These are phyloP conservation scores for Suillus luteus DNA, from an alignment of 768 basidiomycete species.

Conservation along the genomic window DNA sequence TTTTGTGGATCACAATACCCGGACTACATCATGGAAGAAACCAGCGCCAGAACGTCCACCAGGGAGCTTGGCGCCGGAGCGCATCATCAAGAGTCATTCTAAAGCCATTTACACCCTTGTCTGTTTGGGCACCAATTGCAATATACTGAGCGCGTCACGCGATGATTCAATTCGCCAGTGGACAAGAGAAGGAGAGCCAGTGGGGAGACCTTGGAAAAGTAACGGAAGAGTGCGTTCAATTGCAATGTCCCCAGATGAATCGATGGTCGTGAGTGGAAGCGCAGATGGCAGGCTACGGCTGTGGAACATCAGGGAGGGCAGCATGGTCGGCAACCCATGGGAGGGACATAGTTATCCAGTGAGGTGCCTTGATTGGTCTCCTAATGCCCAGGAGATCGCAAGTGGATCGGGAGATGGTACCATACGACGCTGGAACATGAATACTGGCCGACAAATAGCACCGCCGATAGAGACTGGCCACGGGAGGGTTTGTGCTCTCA, in stretches of 20 bases:
- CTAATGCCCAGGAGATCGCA: background rate
- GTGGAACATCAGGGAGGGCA: background rate
- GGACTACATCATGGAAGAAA: background rate
- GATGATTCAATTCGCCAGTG: background rate
- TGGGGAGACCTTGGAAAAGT: background rate
- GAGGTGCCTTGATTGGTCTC: too few species aligned
- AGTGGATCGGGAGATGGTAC: background rate
- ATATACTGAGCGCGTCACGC: background rate
- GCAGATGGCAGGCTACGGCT: background rate
- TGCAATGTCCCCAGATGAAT: background rate
- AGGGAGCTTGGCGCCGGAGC: background rate
- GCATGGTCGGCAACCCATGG: too few species aligned
- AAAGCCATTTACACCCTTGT: background rate
- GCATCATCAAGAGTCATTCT: background rate
- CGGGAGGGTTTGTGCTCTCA: background rate
- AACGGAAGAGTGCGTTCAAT: background rate
- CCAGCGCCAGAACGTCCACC: background rate
- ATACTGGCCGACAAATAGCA: background rate
- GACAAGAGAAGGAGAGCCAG: background rate
- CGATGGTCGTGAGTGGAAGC: background rate
- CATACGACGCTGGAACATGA: background rate
- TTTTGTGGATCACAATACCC: conserved; percentile 1
- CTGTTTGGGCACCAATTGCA: background rate
- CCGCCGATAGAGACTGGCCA: background rate
- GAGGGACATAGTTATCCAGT: too few species aligned